Base-by-base conservation (phyloP, 768 basidiomycete genomes). In the Boletus coccyginus region DNA sequence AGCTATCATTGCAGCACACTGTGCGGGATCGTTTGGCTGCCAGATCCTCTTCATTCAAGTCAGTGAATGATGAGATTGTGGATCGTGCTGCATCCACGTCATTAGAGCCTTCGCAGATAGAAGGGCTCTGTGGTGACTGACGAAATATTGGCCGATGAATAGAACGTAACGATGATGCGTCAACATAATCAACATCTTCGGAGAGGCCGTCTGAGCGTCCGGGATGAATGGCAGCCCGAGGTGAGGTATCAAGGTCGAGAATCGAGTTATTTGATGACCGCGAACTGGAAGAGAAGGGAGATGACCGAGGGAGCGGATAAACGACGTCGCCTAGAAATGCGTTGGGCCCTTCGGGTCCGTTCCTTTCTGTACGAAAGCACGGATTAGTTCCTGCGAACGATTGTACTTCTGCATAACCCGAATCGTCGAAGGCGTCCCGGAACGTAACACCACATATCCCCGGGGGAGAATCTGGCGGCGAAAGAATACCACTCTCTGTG, bases 241-340 rank as follows among this genome's bases (percentile, higher is more conserved):
- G 62, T 2, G 70, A 71, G 16, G 65, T 63, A 14, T 67, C 69
- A 9, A 71, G 51, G 21, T 62, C 39, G 16, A 70, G 56, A 42
- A 66, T 60, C 2, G 44, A 57, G 46, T 59, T 32, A 16, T 65
- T 41, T 16, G 62, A 60, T 17, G 51, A 49, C 24, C 47, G 59
- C 29, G 56, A 59, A 43, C 60, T 46, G 24, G 64, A 61, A 48
- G 52, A 11, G 21, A 61, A 56, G 13, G 69, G 70, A 21, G 65
- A 69, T 45, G 66, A 72, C 29, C 40, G 56, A 39, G 62, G 61
- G n/a, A 69, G 53, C 32, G 53, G 47, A 36, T 48, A 41, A 35
- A 36, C 31, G 27, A 2, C 27, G 24, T 47, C 27, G 24, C 46
- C 46, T 21, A 29, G 36, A 29, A 14, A 47, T 36, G 19, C 41